A percentile compares a stretch with the other conserved stretches of the same genome.
Evolutionary conservation across 2,329 filamentous ascomycete species (phyloP).

Genomic region (Diaporthe velutina): DNA sequence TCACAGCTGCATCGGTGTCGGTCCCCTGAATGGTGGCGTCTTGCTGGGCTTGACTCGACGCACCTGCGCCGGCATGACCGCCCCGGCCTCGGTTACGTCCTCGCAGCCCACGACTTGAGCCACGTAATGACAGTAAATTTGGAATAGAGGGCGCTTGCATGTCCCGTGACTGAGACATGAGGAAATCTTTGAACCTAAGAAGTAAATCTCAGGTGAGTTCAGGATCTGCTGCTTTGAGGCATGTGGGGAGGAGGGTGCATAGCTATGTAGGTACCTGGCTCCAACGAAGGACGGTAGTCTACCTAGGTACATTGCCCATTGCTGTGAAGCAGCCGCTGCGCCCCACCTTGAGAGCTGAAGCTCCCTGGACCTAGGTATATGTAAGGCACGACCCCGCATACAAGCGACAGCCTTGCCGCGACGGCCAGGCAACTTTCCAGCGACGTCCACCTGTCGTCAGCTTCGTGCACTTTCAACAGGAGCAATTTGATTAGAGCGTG

Average conservation of each 20-base stretch:
- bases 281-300: not conserved
- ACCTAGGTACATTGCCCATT: not conserved
- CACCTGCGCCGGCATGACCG: conserved; percentile 40
- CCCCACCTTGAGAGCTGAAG: conserved; percentile 6
- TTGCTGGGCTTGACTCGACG: conserved; percentile 56
- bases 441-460: conserved; percentile 34
- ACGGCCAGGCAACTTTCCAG: not conserved
- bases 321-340: not conserved
- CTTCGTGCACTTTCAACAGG: not conserved
- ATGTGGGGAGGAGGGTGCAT: not conserved
- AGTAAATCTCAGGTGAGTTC: not conserved
- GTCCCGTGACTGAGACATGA: conserved; percentile 41
- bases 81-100: conserved; percentile 41
- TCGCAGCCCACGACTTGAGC: conserved; percentile 57
- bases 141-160: conserved; percentile 85
- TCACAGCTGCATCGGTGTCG: conserved; percentile 91
- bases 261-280: not conserved
- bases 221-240: not conserved
- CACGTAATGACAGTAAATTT: conserved; percentile 75
- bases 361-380: conserved; percentile 6
- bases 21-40: conserved; percentile 88
- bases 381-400: conserved; percentile 16
- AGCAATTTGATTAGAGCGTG: not conserved
- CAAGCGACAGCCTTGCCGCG: conserved; percentile 20
- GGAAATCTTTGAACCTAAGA: not conserved